A percentile compares a stretch with the other conserved stretches of the same genome.
These are phyloP conservation scores for Naganishia cerealis DNA, from an alignment of 1,284 basidiomycete species.

Conservation along the genomic window DNA sequence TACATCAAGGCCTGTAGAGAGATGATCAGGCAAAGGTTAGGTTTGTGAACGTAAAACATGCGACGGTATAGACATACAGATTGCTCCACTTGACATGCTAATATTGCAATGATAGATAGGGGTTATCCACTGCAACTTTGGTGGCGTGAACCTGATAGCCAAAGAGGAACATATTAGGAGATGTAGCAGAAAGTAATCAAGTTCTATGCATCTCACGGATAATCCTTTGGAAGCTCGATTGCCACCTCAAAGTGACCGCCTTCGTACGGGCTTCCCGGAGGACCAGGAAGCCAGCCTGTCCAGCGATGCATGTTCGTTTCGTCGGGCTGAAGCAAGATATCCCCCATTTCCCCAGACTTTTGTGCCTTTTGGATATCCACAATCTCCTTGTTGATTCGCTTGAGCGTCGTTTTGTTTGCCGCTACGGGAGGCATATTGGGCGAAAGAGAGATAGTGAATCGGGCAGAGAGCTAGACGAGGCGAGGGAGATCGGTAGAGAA, in stretches of 20 bases:
- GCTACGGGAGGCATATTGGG: conserved; percentile 10
- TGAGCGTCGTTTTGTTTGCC: conserved; percentile 68
- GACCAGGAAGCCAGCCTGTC: conserved; percentile 74
- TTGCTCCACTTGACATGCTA: conserved; percentile 60
- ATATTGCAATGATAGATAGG: conserved; percentile 95
- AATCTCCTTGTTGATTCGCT: conserved; percentile 84
- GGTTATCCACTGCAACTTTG: conserved; percentile 73
- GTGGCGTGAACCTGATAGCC: conserved; percentile 71
- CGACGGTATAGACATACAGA: conserved; percentile 49
- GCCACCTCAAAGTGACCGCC: conserved; percentile 78
- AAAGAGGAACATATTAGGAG: not conserved
- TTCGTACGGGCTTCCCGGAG: conserved; percentile 81
- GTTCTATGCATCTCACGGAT: conserved; percentile 65
- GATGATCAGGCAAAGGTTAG: not conserved
- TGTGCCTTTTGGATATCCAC: conserved; percentile 74
- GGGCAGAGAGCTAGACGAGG: not conserved
- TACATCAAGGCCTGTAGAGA: conserved; percentile 48
- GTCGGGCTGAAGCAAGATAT: conserved; percentile 68
- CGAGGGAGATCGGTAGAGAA: not conserved
- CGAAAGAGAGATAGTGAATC: not conserved
- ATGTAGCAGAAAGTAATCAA: no score
- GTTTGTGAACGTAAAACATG: not conserved
- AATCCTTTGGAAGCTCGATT: conserved; percentile 70
- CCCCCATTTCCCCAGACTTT: conserved; percentile 62
- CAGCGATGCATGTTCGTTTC: conserved; percentile 63